Conservation (phyloP, 805 yeast genomes). For the Candida succiphila region DNA sequence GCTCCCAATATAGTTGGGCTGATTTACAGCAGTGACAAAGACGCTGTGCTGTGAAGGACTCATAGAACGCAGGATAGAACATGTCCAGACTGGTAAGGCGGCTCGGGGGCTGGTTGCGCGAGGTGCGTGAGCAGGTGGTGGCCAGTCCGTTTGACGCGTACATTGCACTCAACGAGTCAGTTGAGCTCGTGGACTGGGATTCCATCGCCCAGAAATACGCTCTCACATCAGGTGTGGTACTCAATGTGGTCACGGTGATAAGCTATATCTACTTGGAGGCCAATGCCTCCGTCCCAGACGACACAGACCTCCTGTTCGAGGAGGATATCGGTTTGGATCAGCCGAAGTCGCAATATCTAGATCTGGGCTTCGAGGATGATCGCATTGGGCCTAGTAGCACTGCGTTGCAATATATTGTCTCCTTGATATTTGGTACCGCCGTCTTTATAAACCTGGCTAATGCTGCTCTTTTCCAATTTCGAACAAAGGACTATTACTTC, state of each 20-base stretch:
- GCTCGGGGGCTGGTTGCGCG: no score
- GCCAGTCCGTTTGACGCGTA: slow-evolving; percentile 15
- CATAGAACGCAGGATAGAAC: no score
- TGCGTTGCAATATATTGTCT: background rate
- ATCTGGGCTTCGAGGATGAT: background rate
- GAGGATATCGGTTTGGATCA: background rate
- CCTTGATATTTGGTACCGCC: background rate
- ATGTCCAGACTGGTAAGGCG: no score
- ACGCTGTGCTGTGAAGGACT: no score
- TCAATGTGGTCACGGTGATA: slow-evolving; percentile 8
- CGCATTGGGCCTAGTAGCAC: background rate
- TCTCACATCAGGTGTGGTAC: slow-evolving; percentile 8
- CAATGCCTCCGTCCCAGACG: slow-evolving; percentile 2
- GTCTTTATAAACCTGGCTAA: background rate
- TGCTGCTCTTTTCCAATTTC: background rate
- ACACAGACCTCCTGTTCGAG: slow-evolving; percentile 1
- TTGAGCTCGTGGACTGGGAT: slow-evolving; percentile 20
- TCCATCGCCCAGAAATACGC: slow-evolving; percentile 8
- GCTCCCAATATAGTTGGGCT: no score
- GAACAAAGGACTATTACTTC: background rate
- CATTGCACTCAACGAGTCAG: slow-evolving; percentile 13
- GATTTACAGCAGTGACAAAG: no score
- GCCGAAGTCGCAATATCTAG: background rate
- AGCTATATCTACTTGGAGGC: slow-evolving; percentile 4
- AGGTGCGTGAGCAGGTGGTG: no score